phyloP scores from a whole-genome alignment of 345 rosid genomes.

The Psidium friedrichsthalianum region DNA sequence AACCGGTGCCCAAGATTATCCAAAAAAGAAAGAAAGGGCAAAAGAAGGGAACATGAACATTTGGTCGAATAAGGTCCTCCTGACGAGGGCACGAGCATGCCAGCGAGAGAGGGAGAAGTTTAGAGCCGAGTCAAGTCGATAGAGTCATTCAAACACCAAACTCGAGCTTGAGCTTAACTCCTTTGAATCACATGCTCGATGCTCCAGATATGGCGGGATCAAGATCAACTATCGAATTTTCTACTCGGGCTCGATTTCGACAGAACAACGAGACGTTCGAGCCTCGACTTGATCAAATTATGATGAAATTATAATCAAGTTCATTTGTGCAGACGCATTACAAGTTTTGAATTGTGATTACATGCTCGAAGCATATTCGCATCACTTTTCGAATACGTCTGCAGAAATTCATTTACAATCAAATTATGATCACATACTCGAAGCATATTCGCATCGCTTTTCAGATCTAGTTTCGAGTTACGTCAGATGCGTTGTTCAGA shows the following conservation, averaged over 20 bases:
- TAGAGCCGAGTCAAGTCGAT: neutral
- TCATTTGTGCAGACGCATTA: no score
- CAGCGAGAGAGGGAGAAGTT: neutral
- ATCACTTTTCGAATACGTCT: no score
- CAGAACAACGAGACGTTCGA: neutral
- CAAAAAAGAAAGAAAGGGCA: rapidly evolving
- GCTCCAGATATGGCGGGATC: no score
- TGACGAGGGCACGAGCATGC: neutral
- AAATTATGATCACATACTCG: no score
- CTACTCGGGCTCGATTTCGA: neutral
- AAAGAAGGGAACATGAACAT: neutral
- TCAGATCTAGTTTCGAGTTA: rapidly evolving
- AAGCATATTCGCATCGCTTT: neutral
- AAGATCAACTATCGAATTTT: neutral
- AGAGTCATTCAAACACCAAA: neutral
- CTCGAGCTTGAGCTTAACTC: neutral
- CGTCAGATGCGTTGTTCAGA: rapidly evolving
- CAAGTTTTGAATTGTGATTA: no score
- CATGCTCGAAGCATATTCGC: no score
- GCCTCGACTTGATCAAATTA: neutral
- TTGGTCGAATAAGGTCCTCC: neutral
- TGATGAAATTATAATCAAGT: no score
- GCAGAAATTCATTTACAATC: no score
- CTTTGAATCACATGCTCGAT: neutral
- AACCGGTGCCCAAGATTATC: neutral